These are phyloP conservation scores for Umbelopsis isabellina DNA, from an alignment of 192 early-diverging fungal species.

Conservation along the genomic window DNA sequence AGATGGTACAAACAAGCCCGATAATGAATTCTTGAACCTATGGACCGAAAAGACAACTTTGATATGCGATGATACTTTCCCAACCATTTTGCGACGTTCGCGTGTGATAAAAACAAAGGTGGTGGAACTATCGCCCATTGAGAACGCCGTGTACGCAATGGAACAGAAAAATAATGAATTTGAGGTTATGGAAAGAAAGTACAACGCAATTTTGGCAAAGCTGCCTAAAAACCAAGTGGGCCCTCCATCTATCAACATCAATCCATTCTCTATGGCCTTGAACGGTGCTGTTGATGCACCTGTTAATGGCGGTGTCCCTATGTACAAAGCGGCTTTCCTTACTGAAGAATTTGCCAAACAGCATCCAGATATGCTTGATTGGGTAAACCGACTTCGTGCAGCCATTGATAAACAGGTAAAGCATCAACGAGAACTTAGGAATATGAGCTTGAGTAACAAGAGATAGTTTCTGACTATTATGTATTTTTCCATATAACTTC, in stretches of 20 bases:
- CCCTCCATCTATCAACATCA: constrained; percentile 49
- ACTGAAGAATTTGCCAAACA: constrained; percentile 40
- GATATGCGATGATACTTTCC: constrained; percentile 67
- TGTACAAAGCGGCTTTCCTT: constrained; percentile 76
- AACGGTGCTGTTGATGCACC: constrained; percentile 85
- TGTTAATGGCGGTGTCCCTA: constrained; percentile 79
- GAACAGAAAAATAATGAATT: constrained; percentile 70
- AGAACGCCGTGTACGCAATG: constrained; percentile 76
- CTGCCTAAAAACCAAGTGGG: background rate
- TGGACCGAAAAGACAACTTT: constrained; percentile 79
- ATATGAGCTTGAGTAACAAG: background rate
- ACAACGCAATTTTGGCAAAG: constrained; percentile 37
- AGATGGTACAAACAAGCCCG: constrained; percentile 45
- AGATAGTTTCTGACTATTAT: background rate
- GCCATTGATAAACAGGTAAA: constrained; percentile 71
- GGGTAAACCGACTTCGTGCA: constrained; percentile 51
- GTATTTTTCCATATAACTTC: background rate
- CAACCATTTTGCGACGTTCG: constrained; percentile 60
- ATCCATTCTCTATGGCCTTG: constrained; percentile 79
- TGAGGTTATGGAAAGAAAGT: constrained; percentile 53
- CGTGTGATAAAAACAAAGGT: constrained; percentile 55
- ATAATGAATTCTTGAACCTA: constrained; percentile 70
- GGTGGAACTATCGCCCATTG: constrained; percentile 71
- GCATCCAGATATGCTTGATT: constrained; percentile 45
- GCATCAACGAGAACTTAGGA: background rate